Evolutionary conservation across 2,329 filamentous ascomycete species (phyloP), one percentile per base, ranked within the genome.

Genomic region (Stemphylium vesicarium): DNA sequence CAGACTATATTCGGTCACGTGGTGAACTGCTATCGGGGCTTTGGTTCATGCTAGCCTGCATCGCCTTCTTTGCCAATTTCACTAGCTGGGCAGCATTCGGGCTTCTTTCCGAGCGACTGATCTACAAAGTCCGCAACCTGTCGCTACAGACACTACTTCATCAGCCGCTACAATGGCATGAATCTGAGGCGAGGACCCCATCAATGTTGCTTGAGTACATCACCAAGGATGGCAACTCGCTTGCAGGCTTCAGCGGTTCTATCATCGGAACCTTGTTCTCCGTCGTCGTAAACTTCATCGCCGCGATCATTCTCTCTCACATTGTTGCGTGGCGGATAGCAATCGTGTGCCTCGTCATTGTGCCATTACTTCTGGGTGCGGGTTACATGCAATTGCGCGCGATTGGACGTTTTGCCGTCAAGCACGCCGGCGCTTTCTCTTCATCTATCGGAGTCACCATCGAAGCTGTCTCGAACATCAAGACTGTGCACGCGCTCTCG

Each of bases 241-340:
- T 92, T 16, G 86, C 85, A 37, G 87, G 86, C 0, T 81, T 92
- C 59, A 89, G 85, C 50, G 89, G 89, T 9, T 88, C 86, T 4
- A 87, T 90, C 35, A 80, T 91, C 50, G 88, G 89, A 5, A 89
- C 86, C 0, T 75, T 90, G 16, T 85, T 91, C 53, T 86, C 88
- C 0, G 88, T 90, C 18, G 62, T 83, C 3, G 82, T 91, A 58
- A 91, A 89, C 70, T 84, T 91, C 24, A 59, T 91, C 13, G 85
- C 83, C 0, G 88, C 86, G 1, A 86, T 91, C 50, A 84, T 89
- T 26, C 69, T 92, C 9, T 85, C 88, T 0, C 87, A 90, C 58
- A 84, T 91, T 39, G 80, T 92, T 41, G 87, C 87, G 2, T 92
- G 89, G 90, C 88, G 85, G 66, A 90, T 92, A 57, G 88, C 88